phyloP scores from a whole-genome alignment of 345 rosid genomes.

The Lepidium didymum region DNA sequence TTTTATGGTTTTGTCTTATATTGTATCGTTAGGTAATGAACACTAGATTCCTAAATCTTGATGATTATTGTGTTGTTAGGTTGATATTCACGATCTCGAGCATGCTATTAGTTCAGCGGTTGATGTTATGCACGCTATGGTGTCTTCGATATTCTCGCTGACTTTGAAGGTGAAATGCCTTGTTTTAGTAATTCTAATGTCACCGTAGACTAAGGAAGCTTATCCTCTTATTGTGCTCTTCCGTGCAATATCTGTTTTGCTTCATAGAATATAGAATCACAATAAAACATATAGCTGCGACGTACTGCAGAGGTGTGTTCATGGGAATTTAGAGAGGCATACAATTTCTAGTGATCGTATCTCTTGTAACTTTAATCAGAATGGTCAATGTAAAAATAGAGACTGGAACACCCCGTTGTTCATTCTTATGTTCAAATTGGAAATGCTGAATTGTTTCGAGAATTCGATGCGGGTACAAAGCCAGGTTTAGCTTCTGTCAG shows the following conservation, averaged over 20 bases:
- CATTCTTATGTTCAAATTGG: not conserved
- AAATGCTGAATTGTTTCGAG: not conserved
- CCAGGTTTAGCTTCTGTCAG: not conserved
- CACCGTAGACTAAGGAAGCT: not conserved
- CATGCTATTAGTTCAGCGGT: conserved; percentile 79
- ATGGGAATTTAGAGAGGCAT: not conserved
- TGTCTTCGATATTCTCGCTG: conserved; percentile 54
- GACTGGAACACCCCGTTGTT: not conserved
- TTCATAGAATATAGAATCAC: not conserved
- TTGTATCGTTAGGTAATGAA: not conserved
- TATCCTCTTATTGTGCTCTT: not conserved
- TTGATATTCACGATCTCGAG: conserved; percentile 69
- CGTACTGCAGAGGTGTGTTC: not conserved
- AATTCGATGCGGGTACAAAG: not conserved
- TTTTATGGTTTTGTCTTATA: not conserved
- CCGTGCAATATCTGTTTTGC: not conserved
- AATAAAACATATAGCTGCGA: not conserved
- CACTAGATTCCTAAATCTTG: not conserved
- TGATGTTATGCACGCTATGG: conserved; percentile 83
- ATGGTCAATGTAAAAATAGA: not conserved
- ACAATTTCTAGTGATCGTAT: not conserved
- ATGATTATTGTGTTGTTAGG: conserved; percentile 34
- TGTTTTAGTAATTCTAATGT: not conserved
- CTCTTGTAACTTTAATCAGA: not conserved
- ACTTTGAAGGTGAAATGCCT: conserved; percentile 47